Evolutionary conservation across 169 alveolate species (phyloP).

Genomic region (Perkinsus olseni): DNA sequence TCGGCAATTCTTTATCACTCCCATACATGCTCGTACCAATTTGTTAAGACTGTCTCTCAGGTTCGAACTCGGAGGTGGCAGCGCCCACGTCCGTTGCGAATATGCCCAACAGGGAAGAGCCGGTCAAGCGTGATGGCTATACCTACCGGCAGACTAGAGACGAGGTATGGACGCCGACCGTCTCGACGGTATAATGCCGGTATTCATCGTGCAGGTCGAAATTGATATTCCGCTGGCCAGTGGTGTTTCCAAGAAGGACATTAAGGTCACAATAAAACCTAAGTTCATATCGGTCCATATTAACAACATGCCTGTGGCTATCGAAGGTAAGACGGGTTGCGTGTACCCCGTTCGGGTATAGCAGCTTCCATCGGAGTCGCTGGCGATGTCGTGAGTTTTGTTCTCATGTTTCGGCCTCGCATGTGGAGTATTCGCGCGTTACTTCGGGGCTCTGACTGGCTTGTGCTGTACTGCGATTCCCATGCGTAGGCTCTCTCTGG

Average conservation of each 20-base stretch:
- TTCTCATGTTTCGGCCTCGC: too few species aligned
- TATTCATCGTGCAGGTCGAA: not conserved
- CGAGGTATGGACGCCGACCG: not conserved
- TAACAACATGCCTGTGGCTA: not conserved
- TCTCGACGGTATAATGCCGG: not conserved
- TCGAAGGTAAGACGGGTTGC: not conserved
- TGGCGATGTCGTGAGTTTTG: too few species aligned
- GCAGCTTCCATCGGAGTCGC: too few species aligned
- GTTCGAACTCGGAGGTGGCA: not conserved
- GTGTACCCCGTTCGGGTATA: too few species aligned
- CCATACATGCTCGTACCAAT: too few species aligned
- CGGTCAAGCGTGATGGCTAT: not conserved
- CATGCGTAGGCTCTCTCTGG: not conserved
- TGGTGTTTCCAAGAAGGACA: not conserved
- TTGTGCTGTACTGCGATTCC: not conserved
- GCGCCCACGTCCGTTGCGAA: not conserved
- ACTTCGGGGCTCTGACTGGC: too few species aligned
- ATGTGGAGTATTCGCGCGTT: too few species aligned
- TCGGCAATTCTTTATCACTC: too few species aligned
- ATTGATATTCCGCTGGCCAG: not conserved
- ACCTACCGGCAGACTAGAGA: not conserved
- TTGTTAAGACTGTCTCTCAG: too few species aligned
- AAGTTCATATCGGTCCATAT: not conserved
- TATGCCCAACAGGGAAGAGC: not conserved
- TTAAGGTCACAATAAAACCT: not conserved